Base-by-base conservation (phyloP, 192 early-diverging fungal species). In the Coemansia sp. region DNA sequence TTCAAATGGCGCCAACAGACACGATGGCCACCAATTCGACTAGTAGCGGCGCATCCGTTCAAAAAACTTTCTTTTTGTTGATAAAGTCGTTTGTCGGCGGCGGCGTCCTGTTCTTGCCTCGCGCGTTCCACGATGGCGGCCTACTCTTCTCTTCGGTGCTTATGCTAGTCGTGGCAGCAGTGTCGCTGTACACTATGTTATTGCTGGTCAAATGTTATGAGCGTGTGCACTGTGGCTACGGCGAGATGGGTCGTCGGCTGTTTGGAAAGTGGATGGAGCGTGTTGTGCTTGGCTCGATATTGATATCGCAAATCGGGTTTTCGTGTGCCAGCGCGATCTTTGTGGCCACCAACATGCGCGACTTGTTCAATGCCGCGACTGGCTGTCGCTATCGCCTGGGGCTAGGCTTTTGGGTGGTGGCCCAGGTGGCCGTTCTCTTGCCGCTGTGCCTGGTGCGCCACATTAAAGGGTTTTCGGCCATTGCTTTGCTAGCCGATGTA, bases 401-500 rank as follows among this genome's bases (percentile, higher is more conserved):
- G 50, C 85, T 87, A 65, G 88, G 87, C 62, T 88, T 90, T 41
- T 96, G 92, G 80, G 88, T 97, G 38, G 68, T 88, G 29, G 67
- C 92, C 10, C 95, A 95, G 68, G 66, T 92, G 58, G 68, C 88
- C 12, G 74, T 91, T 20, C 85, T 92, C 78, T 86, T 92, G 33
- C 95, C 95, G 1, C 76, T 97, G 71, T 89, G 92, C 34, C 89
- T 94, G 88, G 91, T 98, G 49, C 91, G 96, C 36, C 90, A 90
- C 62, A 96, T 98, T 86, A 92, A 94, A 65, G 89, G 91, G 53
- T 89, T 98, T 50, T 92, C 92, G 2, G 80, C 88, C 29, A 89
- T 93, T 22, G 93, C 95, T 3, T 86, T 98, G 18, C 81, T 98
- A 49, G 95, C 95, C 7, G 95, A 97, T 79, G 85, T 92, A 2